Base-by-base conservation (phyloP, 345 rosid species). In the Eucalyptus grandis region DNA sequence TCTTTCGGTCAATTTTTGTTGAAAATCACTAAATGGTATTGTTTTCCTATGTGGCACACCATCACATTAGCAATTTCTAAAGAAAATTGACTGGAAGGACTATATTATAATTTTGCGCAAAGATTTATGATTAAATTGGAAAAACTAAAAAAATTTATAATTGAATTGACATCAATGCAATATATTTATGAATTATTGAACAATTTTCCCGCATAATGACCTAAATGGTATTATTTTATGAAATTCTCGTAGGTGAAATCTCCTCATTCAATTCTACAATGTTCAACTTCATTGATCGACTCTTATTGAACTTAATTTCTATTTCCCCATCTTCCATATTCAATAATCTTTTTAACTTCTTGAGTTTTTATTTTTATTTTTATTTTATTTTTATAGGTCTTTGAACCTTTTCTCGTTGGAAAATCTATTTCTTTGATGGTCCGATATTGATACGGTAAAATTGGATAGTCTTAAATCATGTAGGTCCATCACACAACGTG, bases 1-100 rank as follows among this genome's bases (percentile, higher is more conserved):
- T 9, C 1, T 53, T 8, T 21, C 0, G 2, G 4, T 53, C 5
- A 53, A 53, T 21, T 53, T 53, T 53, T 0, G 0, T 53, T 8
- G 26, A 21, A 53, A 53, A 53, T 53, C 58, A 53, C 26, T 53
- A 53, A 53, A 37, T 37, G 37, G 37, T 37, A 37, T 37, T 37
- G 26, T 53, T 53, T 53, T 53, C 26, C 11, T 53, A 53, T 4
- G 58, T 4, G 58, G 5, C 58, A 53, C 58, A 53, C 1, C 58
- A 53, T 53, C 26, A 21, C 2, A 8, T 53, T 8, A 53, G 26
- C 26, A 53, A 53, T 53, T 53, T 53, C 5, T 53, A 53, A 53
- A 19, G 58, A 53, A 53, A 53, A 53, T 53, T 21, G 26, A 4
- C 0, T 2, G 0, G 11, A 53, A 21, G 1, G 11, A 53, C 1